phyloP scores from a whole-genome alignment of 768 basidiomycete species.

The Boletellus sp. region DNA sequence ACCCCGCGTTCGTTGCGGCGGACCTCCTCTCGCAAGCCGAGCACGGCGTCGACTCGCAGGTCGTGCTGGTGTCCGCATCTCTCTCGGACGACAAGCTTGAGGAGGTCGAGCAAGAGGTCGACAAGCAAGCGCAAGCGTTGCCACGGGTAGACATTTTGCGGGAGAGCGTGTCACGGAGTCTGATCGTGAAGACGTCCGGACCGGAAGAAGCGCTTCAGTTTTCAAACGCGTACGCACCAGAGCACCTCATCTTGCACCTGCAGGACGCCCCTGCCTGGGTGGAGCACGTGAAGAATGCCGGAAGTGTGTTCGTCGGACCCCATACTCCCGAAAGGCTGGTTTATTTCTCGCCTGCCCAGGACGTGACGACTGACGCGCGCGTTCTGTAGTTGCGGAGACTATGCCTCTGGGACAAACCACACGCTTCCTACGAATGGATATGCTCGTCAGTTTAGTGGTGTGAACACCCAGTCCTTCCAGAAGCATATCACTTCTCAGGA shows the following conservation, averaged over 20 bases:
- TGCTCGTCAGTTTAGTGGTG: conserved; percentile 96
- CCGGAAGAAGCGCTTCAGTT: conserved; percentile 79
- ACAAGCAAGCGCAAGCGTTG: conserved; percentile 80
- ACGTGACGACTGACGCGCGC: conserved; percentile 5
- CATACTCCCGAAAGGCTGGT: conserved; percentile 91
- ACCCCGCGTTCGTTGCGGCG: conserved; percentile 90
- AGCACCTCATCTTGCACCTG: conserved; percentile 93
- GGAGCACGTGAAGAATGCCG: conserved; percentile 78
- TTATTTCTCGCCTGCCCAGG: conserved; percentile 10
- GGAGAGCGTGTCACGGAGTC: conserved; percentile 83
- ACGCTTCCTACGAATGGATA: conserved; percentile 96
- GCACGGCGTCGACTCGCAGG: conserved; percentile 97
- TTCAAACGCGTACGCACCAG: conserved; percentile 97
- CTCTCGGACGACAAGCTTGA: conserved; percentile 59
- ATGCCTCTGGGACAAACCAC: conserved; percentile 98
- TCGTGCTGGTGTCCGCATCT: conserved; percentile 82
- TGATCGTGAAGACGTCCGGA: conserved; percentile 72
- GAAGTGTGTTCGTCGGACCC: conserved; percentile 93
- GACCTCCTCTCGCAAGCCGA: conserved; percentile 98
- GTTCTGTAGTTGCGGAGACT: conserved; percentile 83
- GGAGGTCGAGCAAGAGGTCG: conserved; percentile 82
- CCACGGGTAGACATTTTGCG: conserved; percentile 88
- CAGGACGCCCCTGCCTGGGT: conserved; percentile 66
- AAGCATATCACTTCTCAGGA: conserved; percentile 99
- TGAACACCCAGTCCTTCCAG: conserved; percentile 96